Conservation (phyloP, 306 rosid genomes). For the Comarum palustre region DNA sequence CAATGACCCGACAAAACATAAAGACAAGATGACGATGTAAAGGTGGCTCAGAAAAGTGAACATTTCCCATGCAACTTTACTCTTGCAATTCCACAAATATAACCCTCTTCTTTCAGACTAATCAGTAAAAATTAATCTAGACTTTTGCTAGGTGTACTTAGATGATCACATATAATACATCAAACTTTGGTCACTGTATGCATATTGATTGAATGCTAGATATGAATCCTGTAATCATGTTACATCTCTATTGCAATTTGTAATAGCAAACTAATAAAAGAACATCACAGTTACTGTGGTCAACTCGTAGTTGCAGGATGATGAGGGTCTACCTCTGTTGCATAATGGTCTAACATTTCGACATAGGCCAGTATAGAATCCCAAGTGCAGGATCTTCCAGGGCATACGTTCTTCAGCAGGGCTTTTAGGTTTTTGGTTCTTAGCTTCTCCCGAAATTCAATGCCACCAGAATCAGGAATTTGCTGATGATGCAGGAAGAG, state of each 20-base stretch:
- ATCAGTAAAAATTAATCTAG: neutral
- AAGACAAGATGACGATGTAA: neutral
- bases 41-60: neutral
- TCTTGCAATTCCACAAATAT: neutral
- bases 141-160: neutral
- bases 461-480: slow-evolving; percentile 39
- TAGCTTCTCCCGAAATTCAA: slow-evolving; percentile 44
- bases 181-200: neutral
- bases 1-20: neutral
- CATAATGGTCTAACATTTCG: neutral
- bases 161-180: neutral
- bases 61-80: neutral
- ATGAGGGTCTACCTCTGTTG: neutral
- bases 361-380: slow-evolving; percentile 32
- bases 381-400: slow-evolving; percentile 56
- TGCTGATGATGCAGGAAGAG: slow-evolving; percentile 46
- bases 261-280: neutral
- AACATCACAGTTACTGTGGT: neutral
- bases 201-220: neutral
- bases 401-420: slow-evolving; percentile 50
- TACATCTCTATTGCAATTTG: neutral
- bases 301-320: neutral
- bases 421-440: slow-evolving; percentile 44
- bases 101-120: neutral
- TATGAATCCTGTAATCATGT: neutral